Conservation (phyloP, 1,139 yeast species). For the Yamadazyma taylorii region DNA sequence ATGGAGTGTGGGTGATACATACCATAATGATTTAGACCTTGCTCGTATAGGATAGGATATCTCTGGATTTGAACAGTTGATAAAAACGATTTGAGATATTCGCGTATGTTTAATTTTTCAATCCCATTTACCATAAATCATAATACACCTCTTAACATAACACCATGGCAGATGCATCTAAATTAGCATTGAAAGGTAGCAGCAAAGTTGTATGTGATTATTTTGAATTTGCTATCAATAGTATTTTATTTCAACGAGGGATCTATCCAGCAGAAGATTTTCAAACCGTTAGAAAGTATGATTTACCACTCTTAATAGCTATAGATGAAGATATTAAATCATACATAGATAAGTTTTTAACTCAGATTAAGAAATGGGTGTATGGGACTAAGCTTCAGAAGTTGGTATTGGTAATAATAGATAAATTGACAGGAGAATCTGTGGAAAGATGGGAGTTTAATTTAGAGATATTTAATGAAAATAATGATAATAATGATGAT, state of each 20-base stretch:
- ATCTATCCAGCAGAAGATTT: slow-evolving; percentile 91
- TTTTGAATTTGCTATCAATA: slow-evolving; percentile 77
- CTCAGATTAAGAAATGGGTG: slow-evolving; percentile 83
- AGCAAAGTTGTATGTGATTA: slow-evolving; percentile 79
- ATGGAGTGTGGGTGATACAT: not conserved
- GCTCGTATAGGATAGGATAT: too few species aligned
- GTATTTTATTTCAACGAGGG: slow-evolving; percentile 85
- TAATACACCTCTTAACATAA: too few species aligned
- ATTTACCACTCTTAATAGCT: slow-evolving; percentile 69
- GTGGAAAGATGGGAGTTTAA: slow-evolving; percentile 90
- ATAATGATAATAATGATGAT: slow-evolving; percentile 11
- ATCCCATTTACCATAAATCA: slow-evolving; percentile 9
- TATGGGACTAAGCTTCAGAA: slow-evolving; percentile 67
- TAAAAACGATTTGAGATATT: not conserved
- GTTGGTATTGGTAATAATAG: slow-evolving; percentile 69
- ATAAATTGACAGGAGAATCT: slow-evolving; percentile 64
- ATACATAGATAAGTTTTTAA: slow-evolving; percentile 67
- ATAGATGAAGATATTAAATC: slow-evolving; percentile 74
- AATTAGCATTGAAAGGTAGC: slow-evolving; percentile 72
- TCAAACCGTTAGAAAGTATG: slow-evolving; percentile 76
- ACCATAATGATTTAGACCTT: not conserved
- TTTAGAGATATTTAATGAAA: slow-evolving; percentile 45
- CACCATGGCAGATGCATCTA: slow-evolving; percentile 21
- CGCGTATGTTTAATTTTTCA: not conserved
- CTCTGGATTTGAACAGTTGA: too few species aligned